A percentile compares a stretch with the other conserved stretches of the same genome.
phyloP scores from a whole-genome alignment of 148 eudicot genomes.

The Selenicereus undatus region DNA sequence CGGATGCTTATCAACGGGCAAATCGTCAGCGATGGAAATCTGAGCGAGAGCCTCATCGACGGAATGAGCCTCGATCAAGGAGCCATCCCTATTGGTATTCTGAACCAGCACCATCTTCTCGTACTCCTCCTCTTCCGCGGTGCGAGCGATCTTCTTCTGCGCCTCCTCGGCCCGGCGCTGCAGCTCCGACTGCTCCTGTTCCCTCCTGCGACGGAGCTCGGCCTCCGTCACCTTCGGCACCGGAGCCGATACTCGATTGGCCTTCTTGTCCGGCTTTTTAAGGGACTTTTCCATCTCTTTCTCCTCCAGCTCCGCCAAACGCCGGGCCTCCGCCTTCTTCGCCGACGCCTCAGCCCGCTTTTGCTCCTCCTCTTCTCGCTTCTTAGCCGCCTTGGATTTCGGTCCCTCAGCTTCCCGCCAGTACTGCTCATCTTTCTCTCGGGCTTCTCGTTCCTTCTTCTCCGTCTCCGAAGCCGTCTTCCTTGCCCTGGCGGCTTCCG shows the following conservation, averaged over 20 bases:
- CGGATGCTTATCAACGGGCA: slow-evolving; percentile 84
- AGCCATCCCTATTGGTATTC: slow-evolving; percentile 76
- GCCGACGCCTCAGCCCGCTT: slow-evolving; percentile 76
- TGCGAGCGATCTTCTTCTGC: slow-evolving; percentile 63
- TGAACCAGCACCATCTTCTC: slow-evolving; percentile 64
- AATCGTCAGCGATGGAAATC: slow-evolving; percentile 49
- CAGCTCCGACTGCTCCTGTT: slow-evolving; percentile 41
- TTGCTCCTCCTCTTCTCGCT: slow-evolving; percentile 83
- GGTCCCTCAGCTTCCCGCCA: slow-evolving; percentile 95
- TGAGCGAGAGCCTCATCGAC: slow-evolving; percentile 84
- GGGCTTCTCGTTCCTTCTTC: slow-evolving; percentile 50
- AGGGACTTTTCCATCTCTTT: slow-evolving; percentile 65
- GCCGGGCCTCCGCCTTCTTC: slow-evolving; percentile 74
- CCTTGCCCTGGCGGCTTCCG: slow-evolving; percentile 75
- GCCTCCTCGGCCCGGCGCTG: slow-evolving; percentile 56
- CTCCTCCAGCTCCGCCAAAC: slow-evolving; percentile 75
- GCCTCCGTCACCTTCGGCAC: slow-evolving; percentile 79
- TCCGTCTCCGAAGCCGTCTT: slow-evolving; percentile 62
- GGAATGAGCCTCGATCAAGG: slow-evolving; percentile 63
- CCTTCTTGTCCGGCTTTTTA: slow-evolving; percentile 80
- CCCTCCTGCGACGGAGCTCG: slow-evolving; percentile 48
- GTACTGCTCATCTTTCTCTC: slow-evolving; percentile 72
- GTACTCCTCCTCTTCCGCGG: slow-evolving; percentile 80
- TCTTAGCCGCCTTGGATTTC: slow-evolving; percentile 79
- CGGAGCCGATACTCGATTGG: slow-evolving; percentile 55